Base-by-base conservation (phyloP, 768 basidiomycete species). In the Kwoniella mangroviensis region DNA sequence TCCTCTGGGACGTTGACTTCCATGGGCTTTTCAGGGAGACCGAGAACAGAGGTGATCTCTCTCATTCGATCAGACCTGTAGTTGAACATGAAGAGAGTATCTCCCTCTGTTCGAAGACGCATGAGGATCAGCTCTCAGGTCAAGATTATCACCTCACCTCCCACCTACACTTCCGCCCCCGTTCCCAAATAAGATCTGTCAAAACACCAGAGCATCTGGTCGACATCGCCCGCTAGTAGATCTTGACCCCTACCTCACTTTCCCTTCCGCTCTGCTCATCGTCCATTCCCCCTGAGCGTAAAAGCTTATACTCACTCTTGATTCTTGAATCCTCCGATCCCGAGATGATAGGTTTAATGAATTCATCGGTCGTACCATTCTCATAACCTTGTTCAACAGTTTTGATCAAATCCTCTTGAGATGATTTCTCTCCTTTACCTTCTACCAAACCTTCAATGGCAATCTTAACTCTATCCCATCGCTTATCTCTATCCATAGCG, bases 1-100 rank as follows among this genome's bases (percentile, higher is more conserved):
- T 92, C 86, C 75, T 90, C 89, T 3, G 94, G 94, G 19, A 96
- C 84, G 26, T 88, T 86, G 45, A 92, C 88, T 59, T 95, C 92
- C 83, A 94, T 88, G 1, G 93, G 92, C 83, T 92, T 93, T 74
- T 92, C 90, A 3, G 89, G 88, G 4, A 90, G 83, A 21, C 94
- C 94, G 63, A 97, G 87, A 9, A 98, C 88, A 34, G 87, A 85
- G n/a, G 85, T 87, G 70, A 97, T 90, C 84, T 98, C 94, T 57
- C 94, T 89, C 91, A 98, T 93, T 63, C 95, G 90, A 83, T 98
- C 94, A 0, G 94, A 95, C 70, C 95, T 90, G 84, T 98, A 97
- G 86, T 98, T 98, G 89, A 96, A 98, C 85, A 92, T 89, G 88
- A 96, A 97, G 4, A 98, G 80, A 0, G 94, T 95, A 83, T 97